Evolutionary conservation across 768 basidiomycete species (phyloP), one percentile per base, ranked within the genome.

Genomic region (Obba rivulosa): DNA sequence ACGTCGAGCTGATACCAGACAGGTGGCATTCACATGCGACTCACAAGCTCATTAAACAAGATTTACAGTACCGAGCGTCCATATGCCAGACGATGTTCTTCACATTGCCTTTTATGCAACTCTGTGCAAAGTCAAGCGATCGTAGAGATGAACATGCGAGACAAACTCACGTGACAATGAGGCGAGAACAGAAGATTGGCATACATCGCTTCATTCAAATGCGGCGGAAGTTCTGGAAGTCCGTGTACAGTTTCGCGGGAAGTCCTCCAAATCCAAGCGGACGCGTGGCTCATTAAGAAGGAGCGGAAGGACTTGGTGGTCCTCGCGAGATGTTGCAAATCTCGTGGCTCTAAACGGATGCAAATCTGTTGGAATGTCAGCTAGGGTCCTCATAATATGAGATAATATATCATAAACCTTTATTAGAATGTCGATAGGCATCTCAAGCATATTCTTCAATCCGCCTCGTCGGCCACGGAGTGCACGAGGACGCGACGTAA

Each of bases 351-450:
- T 37, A 58, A 34, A 34, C 31, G 20, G 10, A 14, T 16, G 42
- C 53, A 49, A 9, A 55, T 57, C 53, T 57, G 16, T 22, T 17
- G 4, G 8, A 13, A 18, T 21, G 34, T 43, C 22, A 43, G 25
- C 28, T 7, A 13, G 5, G 7, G 13, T 31, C 13, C 28, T 7
- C 13, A 13, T 31, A 31, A 13, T 13, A 13, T 13, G 25, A 36
- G 10, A 36, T 36, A 36, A 10, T 4, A 17, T 3, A 9, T 24
- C 24, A 20, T 43, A n/a, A n/a, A 55, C 57, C 46, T 57, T 53
- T 13, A 53, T 18, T 9, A 52, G 39, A 4, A 58, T 46, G 34
- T 58, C 57, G 2, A 58, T 17, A 1, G 57, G 57, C 57, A 58
- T 49, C 13, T 53, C 41, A 1, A 46, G 54, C 43, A 58, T 42